Evolutionary conservation across 345 rosid species (phyloP), one percentile per base, ranked within the genome.

Genomic region (Hypericum perforatum): DNA sequence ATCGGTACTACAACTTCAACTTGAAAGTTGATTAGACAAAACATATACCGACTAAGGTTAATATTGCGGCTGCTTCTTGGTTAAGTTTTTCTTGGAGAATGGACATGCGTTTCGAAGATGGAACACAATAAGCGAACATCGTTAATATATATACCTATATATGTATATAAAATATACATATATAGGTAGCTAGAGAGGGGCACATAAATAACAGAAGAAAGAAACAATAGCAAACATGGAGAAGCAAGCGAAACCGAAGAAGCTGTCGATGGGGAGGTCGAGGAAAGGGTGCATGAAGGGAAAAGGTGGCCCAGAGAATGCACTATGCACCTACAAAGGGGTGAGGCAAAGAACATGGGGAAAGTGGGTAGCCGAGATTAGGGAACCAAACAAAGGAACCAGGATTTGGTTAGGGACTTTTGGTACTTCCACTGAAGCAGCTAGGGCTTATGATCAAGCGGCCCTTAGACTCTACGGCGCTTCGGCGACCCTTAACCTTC

Each of bases 281-380:
- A 75, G 85, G 58, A 82, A 79, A 73, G 81, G 89, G 52, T 82
- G 82, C 69, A 79, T 73, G 82, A 82, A 57, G 67, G 85, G 89
- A 29, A 77, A 82, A 73, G 82, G 82, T 7, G 89, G 89, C 10
- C 89, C 85, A 2, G 82, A 79, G 50, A 82, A 82, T 41, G 76
- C 81, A 12, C 62, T 54, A n/a, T 79, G 85, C 66, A 64, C 67
- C 0, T 77, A 61, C 13, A 76, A 75, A 61, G 82, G 82, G 9
- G 85, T 80, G 0, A 58, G 85, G 65, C 82, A 80, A 54, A 68
- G 80, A 7, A 80, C 80, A 11, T 74, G 82, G 85, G 85, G 85
- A 13, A 76, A 74, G 71, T 80, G 85, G 85, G 82, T 76, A 0
- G 82, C 78, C n/a, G 85, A 80, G 57, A 80, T 80, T 9, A 65